Evolutionary conservation across 495 filamentous ascomycete species (phyloP).

Genomic region (Melanomma pulvis-pyrius): DNA sequence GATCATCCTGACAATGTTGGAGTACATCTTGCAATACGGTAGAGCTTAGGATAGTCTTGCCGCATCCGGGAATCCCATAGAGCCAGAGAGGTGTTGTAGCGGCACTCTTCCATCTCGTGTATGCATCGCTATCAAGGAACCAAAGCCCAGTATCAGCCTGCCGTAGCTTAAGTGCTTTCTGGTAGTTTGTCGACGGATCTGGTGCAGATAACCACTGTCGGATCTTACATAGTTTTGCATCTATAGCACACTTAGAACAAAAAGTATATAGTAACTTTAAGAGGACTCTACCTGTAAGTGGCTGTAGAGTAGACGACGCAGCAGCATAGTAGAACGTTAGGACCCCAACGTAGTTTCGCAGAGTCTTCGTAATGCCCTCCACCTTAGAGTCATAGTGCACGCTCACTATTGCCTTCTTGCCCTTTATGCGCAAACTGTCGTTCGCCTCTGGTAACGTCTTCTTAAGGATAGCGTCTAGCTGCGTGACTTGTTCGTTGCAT

Average conservation of each 20-base stretch:
- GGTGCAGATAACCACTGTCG: neutral
- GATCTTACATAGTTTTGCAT: slow-evolving; percentile 1
- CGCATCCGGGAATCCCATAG: slow-evolving; percentile 1
- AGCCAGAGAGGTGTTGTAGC: neutral
- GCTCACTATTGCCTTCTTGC: slow-evolving; percentile 21
- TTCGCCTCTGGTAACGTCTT: slow-evolving; percentile 14
- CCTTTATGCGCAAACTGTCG: slow-evolving; percentile 10
- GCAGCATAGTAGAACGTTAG: slow-evolving; percentile 24
- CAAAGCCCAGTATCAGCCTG: slow-evolving; percentile 1
- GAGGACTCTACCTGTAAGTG: neutral
- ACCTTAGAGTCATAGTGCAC: slow-evolving; percentile 15
- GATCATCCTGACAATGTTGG: neutral
- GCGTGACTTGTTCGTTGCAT: slow-evolving; percentile 3
- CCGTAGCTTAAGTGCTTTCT: neutral
- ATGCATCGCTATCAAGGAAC: neutral
- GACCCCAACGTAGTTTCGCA: slow-evolving; percentile 10
- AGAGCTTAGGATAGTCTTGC: slow-evolving; percentile 6
- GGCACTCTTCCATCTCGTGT: neutral
- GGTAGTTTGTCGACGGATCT: slow-evolving; percentile 5
- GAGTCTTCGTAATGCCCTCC: slow-evolving; percentile 4
- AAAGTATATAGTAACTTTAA: neutral
- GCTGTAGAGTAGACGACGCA: neutral
- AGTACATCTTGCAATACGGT: neutral
- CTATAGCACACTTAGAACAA: neutral
- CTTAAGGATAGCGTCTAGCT: slow-evolving; percentile 15